Evolutionary conservation across 208 protist species (phyloP), one percentile per base, ranked within the genome.

Genomic region (Acanthamoeba sp.): DNA sequence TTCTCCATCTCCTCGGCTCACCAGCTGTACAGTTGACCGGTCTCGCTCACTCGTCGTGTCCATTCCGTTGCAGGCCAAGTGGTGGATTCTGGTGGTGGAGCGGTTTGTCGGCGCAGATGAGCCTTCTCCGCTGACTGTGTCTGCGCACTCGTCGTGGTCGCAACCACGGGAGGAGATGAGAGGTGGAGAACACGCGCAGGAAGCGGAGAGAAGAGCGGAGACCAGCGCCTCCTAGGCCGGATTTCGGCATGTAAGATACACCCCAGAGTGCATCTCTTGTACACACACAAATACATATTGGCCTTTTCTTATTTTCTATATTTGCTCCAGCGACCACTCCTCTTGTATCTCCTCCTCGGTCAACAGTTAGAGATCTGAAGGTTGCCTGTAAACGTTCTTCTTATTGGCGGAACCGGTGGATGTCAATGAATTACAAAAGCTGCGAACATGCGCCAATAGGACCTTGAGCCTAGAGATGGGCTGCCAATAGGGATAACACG

Each of bases 51-150:
- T 32, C 27, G 1, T 73, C n/a, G 6, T 40, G 27, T 73, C 12
- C 2, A 73, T n/a, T 10, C 9, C 64, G 24, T 4, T n/a, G 12
- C 59, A 78, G 69, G 69, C 69, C 34, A 78, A 45, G 38, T 48
- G 32, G 69, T 78, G 69, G 69, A 78, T 78, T 36, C 38, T 78
- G 14, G 69, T 78, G 69, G 69, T 78, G 69, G 69, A 78, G 36
- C 32, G n/a, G 69, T 45, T 78, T 20, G 20, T 78, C 34, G 18
- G n/a, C 2, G 18, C 1, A 22, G 69, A 50, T 6, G 45, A 78
- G 69, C n/a, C 69, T 7, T 3, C 69, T 27, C 14, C 22, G 34
- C 7, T n/a, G 18, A 0, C 29, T 50, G 45, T 50, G 34, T 24
- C 69, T 0, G 29, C 66, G 10, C 16, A 22, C 52, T 50, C 45